These are phyloP conservation scores for Collybia nuda DNA, from an alignment of 768 basidiomycete species.

Conservation along the genomic window DNA sequence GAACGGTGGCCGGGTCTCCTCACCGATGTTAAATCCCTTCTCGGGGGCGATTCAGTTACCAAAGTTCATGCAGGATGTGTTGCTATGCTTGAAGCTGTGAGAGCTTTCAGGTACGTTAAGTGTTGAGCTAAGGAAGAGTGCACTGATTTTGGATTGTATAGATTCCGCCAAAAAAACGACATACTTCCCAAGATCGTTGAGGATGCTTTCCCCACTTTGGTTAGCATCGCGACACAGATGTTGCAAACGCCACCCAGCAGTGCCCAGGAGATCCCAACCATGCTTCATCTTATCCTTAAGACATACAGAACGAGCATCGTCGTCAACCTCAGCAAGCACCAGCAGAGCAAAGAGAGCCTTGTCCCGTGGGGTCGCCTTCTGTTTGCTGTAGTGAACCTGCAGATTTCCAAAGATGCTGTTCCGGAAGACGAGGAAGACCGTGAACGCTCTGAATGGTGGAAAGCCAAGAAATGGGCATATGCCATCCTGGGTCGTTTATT, in stretches of 20 bases:
- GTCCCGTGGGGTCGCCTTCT: constrained; percentile 88
- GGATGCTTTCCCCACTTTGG: constrained; percentile 73
- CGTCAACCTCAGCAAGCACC: constrained; percentile 69
- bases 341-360: constrained; percentile 71
- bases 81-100: constrained; percentile 73
- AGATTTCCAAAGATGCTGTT: constrained; percentile 62
- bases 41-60: constrained; percentile 61
- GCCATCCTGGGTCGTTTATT: constrained; percentile 77
- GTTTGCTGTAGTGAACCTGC: constrained; percentile 75
- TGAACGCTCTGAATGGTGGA: constrained; percentile 86
- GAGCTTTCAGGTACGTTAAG: constrained; percentile 65
- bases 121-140: neutral
- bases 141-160: constrained; percentile 20
- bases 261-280: constrained; percentile 75
- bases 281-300: constrained; percentile 86
- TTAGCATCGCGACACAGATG: constrained; percentile 71
- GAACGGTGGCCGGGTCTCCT: constrained; percentile 70
- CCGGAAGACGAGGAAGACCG: constrained; percentile 74
- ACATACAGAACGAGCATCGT: constrained; percentile 82
- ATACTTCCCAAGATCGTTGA: constrained; percentile 57
- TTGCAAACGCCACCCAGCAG: constrained; percentile 58
- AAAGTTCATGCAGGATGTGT: constrained; percentile 84
- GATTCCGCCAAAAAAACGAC: constrained; percentile 69
- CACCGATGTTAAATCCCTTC: constrained; percentile 63
- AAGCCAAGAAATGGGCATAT: constrained; percentile 92